Percentiles rank a stretch among this genome's conserved stretches.
Evolutionary conservation across 306 rosid genomes (phyloP).

Genomic region (Prunus salicina): DNA sequence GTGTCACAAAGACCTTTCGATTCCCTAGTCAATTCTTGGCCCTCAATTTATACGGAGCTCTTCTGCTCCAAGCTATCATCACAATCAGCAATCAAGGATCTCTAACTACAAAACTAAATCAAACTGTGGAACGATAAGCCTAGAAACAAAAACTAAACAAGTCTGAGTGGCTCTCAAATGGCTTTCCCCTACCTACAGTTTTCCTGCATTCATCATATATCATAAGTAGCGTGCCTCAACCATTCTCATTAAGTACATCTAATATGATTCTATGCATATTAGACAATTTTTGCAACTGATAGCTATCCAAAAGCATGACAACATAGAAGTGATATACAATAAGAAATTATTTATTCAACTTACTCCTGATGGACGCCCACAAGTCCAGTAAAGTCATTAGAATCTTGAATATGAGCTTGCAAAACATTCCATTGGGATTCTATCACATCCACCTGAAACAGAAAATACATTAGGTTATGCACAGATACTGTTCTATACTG

Average conservation of each 20-base stretch:
- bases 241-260: background rate
- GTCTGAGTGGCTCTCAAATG: background rate
- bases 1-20: background rate
- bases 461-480: background rate
- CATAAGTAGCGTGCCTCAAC: background rate
- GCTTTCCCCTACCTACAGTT: background rate
- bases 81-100: background rate
- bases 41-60: background rate
- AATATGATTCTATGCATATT: constrained; percentile 4
- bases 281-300: background rate
- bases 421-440: constrained; percentile 96
- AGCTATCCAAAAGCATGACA: constrained; percentile 13
- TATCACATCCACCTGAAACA: constrained; percentile 82
- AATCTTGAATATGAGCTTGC: constrained; percentile 88
- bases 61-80: background rate
- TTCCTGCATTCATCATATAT: background rate
- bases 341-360: constrained; percentile 29
- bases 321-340: constrained; percentile 4
- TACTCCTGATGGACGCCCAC: constrained; percentile 95
- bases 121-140: background rate
- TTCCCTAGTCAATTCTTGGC: background rate
- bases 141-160: too few species aligned
- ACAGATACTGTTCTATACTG: background rate
- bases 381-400: constrained; percentile 87
- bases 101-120: background rate